A percentile compares a stretch with the other conserved stretches of the same genome.
These are phyloP conservation scores for Psilocybe sp. DNA, from an alignment of 768 basidiomycete species.

Conservation along the genomic window DNA sequence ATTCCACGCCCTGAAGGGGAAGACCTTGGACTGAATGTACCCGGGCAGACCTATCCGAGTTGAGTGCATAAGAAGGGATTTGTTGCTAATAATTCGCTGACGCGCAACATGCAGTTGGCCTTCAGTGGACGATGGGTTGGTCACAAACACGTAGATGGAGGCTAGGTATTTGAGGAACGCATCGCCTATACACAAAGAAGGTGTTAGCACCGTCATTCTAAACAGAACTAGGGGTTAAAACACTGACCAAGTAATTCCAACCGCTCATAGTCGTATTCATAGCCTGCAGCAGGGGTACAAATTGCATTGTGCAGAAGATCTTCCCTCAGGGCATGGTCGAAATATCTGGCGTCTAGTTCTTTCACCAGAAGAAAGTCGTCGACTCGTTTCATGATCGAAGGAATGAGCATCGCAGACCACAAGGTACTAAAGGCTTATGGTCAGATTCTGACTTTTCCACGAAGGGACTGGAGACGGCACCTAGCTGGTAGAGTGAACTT, in stretches of 20 bases:
- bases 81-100: conserved; percentile 74
- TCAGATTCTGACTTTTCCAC: conserved; percentile 1
- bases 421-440: conserved; percentile 44
- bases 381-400: conserved; percentile 69
- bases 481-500: conserved; percentile 73
- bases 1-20: conserved; percentile 64
- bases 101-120: conserved; percentile 65
- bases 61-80: conserved; percentile 54
- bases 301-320: conserved; percentile 62
- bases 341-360: conserved; percentile 71
- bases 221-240: too few relatives aligned
- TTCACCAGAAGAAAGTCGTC: conserved; percentile 75
- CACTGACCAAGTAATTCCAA: conserved; percentile 74
- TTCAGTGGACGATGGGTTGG: conserved; percentile 61
- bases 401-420: conserved; percentile 66
- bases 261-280: conserved; percentile 80
- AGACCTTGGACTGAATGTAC: conserved; percentile 72
- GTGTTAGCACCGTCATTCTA: too few relatives aligned
- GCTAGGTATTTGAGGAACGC: conserved; percentile 80
- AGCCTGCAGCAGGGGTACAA: conserved; percentile 64
- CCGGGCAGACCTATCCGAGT: conserved; percentile 58
- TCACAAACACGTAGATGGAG: conserved; percentile 72
- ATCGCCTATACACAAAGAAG: conserved; percentile 51
- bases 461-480: conserved; percentile 28
- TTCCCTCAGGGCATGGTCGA: conserved; percentile 62